phyloP scores from a whole-genome alignment of 768 basidiomycete genomes.

The Tulasnella sp. region DNA sequence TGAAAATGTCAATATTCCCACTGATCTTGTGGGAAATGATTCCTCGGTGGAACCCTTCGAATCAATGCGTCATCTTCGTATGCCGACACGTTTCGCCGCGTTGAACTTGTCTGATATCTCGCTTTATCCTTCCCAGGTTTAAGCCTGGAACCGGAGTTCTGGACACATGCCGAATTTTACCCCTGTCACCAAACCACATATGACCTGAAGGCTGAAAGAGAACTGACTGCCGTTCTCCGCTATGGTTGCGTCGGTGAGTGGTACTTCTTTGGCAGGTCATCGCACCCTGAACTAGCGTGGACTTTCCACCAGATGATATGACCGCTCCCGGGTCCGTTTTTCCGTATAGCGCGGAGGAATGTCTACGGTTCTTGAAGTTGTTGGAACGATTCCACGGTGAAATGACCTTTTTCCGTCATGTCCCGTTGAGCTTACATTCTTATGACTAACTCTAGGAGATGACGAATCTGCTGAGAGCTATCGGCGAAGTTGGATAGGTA shows the following conservation, averaged over 20 bases:
- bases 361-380: background rate
- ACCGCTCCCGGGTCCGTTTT: background rate
- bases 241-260: conserved; percentile 12
- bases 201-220: background rate
- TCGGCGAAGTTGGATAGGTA: background rate
- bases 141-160: background rate
- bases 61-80: background rate
- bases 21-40: background rate
- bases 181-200: conserved; percentile 5
- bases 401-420: background rate
- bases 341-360: conserved; percentile 13
- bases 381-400: conserved; percentile 11
- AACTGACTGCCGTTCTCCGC: background rate
- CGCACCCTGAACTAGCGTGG: too few relatives aligned
- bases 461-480: background rate
- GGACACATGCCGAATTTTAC: conserved; percentile 4
- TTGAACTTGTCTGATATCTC: background rate
- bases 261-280: background rate
- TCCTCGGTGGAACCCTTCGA: background rate
- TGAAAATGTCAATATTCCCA: background rate
- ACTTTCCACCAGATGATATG: too few relatives aligned
- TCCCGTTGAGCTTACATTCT: background rate
- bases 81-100: background rate
- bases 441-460: background rate
- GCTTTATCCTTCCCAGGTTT: background rate